Percentiles rank a stretch among this genome's conserved stretches.
Evolutionary conservation across 129 eudicot species (phyloP).

Genomic region (Erigeron canadensis): DNA sequence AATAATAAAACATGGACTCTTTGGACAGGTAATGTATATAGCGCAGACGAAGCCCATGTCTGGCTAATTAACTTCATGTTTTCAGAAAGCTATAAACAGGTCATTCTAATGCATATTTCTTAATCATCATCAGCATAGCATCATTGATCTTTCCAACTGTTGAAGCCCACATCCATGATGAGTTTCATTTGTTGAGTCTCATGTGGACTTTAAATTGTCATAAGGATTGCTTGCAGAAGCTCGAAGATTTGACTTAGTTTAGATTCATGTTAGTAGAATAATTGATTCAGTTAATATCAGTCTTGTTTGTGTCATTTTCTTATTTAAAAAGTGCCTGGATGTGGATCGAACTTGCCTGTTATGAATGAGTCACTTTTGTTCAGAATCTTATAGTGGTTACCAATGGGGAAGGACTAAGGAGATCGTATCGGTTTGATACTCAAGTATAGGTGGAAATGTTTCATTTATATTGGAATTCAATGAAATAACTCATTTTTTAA

Average conservation of each 20-base stretch:
- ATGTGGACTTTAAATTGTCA: background rate
- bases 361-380: no score
- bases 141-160: background rate
- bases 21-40: background rate
- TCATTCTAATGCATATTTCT: background rate
- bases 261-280: background rate
- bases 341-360: no score
- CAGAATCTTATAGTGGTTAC: no score
- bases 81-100: background rate
- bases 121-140: background rate
- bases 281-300: background rate
- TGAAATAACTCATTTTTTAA: no score
- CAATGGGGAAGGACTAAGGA: no score
- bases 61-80: constrained; percentile 1
- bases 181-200: background rate
- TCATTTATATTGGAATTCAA: no score
- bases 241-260: background rate
- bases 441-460: no score
- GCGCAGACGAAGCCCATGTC: background rate
- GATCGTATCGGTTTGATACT: no score
- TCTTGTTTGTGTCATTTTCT: background rate
- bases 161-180: background rate
- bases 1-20: background rate
- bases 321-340: no score
- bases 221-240: no score